Conservation (phyloP, 2,329 filamentous ascomycete species). For the Macrophomina tecta region DNA sequence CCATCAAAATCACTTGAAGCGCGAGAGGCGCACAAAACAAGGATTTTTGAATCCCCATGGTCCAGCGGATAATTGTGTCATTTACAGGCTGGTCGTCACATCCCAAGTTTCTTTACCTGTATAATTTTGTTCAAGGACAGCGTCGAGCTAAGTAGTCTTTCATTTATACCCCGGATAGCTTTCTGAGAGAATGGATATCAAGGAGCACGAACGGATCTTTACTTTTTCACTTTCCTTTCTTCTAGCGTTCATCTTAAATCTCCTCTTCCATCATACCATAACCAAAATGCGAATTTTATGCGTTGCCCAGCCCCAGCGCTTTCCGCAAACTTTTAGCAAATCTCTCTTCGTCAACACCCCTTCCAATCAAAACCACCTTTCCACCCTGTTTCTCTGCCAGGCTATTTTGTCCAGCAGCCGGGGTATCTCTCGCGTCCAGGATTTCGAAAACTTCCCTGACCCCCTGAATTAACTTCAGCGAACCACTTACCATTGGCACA, state of each 20-base stretch:
- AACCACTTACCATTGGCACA: conserved; percentile 65
- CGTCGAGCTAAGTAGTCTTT: background rate
- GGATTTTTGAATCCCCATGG: background rate
- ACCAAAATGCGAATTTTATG: background rate
- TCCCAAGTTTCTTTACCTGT: background rate
- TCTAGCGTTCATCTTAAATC: background rate
- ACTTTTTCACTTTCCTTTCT: background rate
- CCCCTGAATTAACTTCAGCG: conserved; percentile 81
- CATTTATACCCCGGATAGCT: conserved; percentile 1
- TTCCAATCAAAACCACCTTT: conserved; percentile 34
- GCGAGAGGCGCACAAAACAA: no score
- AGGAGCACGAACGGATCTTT: background rate
- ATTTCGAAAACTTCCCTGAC: conserved; percentile 95
- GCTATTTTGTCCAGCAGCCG: background rate
- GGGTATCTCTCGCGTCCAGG: conserved; percentile 60
- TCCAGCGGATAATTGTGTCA: background rate
- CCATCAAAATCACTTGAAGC: no score
- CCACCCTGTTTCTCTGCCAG: conserved; percentile 4
- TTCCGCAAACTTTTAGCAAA: conserved; percentile 28
- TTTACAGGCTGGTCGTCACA: background rate
- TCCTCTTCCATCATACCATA: background rate
- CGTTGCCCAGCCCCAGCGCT: background rate
- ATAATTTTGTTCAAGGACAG: background rate
- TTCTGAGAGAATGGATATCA: background rate
- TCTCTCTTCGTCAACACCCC: conserved; percentile 26